Evolutionary conservation across 306 rosid species (phyloP), one percentile per base, ranked within the genome.

Genomic region (Pachyrhizus erosus): DNA sequence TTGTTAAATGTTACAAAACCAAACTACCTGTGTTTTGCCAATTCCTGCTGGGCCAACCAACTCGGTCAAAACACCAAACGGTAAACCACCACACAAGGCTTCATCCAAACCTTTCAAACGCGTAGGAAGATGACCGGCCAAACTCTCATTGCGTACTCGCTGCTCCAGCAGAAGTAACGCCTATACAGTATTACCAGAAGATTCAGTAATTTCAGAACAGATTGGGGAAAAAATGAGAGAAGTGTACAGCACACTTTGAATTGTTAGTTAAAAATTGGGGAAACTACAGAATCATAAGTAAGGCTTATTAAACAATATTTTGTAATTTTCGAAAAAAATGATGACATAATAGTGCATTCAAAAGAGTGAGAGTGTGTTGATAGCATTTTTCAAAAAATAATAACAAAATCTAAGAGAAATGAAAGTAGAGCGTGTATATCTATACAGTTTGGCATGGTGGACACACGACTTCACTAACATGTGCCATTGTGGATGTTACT

Each of bases 41-140:
- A 93, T 89, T 80, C 98, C 98, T 40, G 99, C 92, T 18, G 99
- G 98, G 81, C 98, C 99, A 84, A 96, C 99, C 73, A 93, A 92
- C 91, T 96, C 99, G 0, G 99, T 96, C 82, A 96, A 73, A 82
- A 90, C 96, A 83, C 98, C 98, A 65, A 93, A 93, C 0, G 99
- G 99, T 57, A 93, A 73, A 27, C 99, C 98, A 52, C 99, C 99
- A 14, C 88, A 89, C 71, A 96, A 89, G 69, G 98, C 97, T 43
- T 89, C 90, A 76, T 96, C 99, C 82, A 96, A 82, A 18, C 99
- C 99, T 79, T 87, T 91, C 86, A 95, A 87, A 79, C 85, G 84
- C 17, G 97, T 96, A 12, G 94, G 89, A 86, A 96, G 97, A 81
- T 92, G 98, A 48, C 99, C 97, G 0, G 94, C 90, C 76, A 87